A percentile compares a stretch with the other conserved stretches of the same genome.
Evolutionary conservation across 306 rosid species (phyloP).

Genomic region (Lithocarpus polystachyus): DNA sequence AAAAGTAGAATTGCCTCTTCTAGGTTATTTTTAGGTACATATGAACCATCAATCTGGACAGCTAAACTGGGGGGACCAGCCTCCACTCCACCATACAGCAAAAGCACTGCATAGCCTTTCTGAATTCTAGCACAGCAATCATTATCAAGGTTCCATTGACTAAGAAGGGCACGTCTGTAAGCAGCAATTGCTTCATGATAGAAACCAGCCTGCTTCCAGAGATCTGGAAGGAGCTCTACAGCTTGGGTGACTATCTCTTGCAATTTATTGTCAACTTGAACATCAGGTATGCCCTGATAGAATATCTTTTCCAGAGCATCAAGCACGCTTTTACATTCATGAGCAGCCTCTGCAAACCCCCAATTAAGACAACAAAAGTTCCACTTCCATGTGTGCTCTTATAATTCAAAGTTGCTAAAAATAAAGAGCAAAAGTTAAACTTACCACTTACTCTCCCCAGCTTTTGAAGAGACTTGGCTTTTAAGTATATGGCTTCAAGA

Average conservation of each 20-base stretch:
- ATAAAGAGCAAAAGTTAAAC: background rate
- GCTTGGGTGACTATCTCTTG: constrained; percentile 81
- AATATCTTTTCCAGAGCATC: constrained; percentile 90
- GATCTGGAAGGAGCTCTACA: constrained; percentile 97
- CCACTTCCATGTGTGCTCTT: constrained; percentile 19
- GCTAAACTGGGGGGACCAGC: constrained; percentile 85
- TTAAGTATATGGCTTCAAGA: constrained; percentile 95
- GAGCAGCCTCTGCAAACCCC: constrained; percentile 74
- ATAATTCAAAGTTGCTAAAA: background rate
- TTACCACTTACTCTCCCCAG: constrained; percentile 71
- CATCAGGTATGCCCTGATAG: constrained; percentile 64
- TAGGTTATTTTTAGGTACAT: constrained; percentile 82
- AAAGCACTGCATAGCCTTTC: constrained; percentile 67
- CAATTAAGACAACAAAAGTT: constrained; percentile 18
- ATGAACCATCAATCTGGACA: constrained; percentile 76
- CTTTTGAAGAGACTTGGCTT: constrained; percentile 88
- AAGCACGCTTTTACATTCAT: constrained; percentile 73
- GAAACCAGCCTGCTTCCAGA: constrained; percentile 70
- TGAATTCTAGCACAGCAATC: constrained; percentile 85
- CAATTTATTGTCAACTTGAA: constrained; percentile 78
- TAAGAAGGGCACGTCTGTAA: constrained; percentile 80
- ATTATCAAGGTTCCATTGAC: constrained; percentile 89
- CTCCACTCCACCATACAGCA: constrained; percentile 87
- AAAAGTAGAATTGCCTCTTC: constrained; percentile 92
- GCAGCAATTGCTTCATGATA: constrained; percentile 67